Percentiles rank a stretch among this genome's conserved stretches.
Conservation (phyloP, 2,329 filamentous ascomycete genomes). For the Juglanconis juglandina region DNA sequence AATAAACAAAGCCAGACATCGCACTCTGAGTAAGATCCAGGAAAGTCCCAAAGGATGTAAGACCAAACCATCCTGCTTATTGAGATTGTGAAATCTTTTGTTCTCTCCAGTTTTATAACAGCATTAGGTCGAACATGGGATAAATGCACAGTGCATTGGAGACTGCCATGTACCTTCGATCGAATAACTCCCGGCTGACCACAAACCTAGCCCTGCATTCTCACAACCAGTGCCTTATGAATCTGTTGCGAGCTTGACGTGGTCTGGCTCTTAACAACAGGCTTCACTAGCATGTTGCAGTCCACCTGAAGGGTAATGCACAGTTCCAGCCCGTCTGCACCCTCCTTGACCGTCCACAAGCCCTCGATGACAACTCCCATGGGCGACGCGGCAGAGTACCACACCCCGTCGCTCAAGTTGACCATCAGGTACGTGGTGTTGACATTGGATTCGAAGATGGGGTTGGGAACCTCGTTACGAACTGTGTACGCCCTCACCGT, state of each 20-base stretch:
- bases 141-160: too few relatives aligned
- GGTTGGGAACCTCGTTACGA: slow-evolving; percentile 6
- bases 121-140: too few relatives aligned
- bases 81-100: too few relatives aligned
- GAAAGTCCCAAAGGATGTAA: too few relatives aligned
- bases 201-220: neutral
- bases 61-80: too few relatives aligned
- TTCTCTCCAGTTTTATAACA: too few relatives aligned
- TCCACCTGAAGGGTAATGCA: neutral
- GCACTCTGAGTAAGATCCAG: too few relatives aligned
- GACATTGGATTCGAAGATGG: slow-evolving; percentile 1
- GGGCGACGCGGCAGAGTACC: neutral
- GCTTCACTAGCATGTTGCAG: neutral
- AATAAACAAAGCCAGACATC: too few relatives aligned
- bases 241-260: neutral
- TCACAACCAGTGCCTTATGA: neutral
- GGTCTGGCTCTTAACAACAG: neutral
- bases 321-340: neutral
- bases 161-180: too few relatives aligned
- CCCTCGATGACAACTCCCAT: slow-evolving; percentile 3
- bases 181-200: too few relatives aligned
- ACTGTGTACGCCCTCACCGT: neutral
- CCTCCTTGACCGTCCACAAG: neutral
- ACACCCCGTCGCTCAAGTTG: neutral
- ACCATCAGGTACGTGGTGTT: neutral